Evolutionary conservation across 225 moss, liverwort and hornwort genomes (phyloP), one percentile per base, ranked within the genome.

Genomic region (Bryum argenteum): DNA sequence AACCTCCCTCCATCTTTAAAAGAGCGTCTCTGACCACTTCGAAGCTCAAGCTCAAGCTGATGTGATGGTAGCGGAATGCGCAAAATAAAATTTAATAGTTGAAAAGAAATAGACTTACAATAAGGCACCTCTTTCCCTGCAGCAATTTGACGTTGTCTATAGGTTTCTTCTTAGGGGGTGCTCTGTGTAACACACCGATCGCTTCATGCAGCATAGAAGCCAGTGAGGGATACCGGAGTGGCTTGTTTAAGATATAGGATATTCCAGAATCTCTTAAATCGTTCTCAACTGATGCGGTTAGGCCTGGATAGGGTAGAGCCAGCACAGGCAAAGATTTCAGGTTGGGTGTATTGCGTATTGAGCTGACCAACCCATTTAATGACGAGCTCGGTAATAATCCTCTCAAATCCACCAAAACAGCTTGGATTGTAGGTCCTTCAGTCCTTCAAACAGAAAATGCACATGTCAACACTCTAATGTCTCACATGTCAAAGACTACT

Each of bases 221-320:
- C 18, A 82, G 72, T 16, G 86, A 75, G 65, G 75, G 75, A 58
- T 80, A 83, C 20, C 77, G 80, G 38, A 83, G 70, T 53, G 86
- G 80, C 58, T 78, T 80, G 60, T 41, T 40, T 12, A 77, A 52
- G 22, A 74, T 73, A 26, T 66, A 44, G 22, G 71, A 80, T 26
- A 82, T 59, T 58, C 86, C 77, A 69, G 65, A 54, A 23, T 80
- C 72, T 48, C 39, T 77, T 20, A 80, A 75, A 48, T 69, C 75
- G 53, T 78, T 80, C 61, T 86, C 75, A 37, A 51, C 39, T 59
- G 77, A 52, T 43, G 61, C 21, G 11, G 52, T 52, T n/a, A 83
- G 65, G 44, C 61, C 47, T 45, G 39, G 38, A 58, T 45, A 54
- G 52, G 53, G 15, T 40, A 86, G 75, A 22, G 72, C 80, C 61